Evolutionary conservation across 2,329 filamentous ascomycete species (phyloP), one percentile per base, ranked within the genome.

Genomic region (Colletotrichum tropicicola): DNA sequence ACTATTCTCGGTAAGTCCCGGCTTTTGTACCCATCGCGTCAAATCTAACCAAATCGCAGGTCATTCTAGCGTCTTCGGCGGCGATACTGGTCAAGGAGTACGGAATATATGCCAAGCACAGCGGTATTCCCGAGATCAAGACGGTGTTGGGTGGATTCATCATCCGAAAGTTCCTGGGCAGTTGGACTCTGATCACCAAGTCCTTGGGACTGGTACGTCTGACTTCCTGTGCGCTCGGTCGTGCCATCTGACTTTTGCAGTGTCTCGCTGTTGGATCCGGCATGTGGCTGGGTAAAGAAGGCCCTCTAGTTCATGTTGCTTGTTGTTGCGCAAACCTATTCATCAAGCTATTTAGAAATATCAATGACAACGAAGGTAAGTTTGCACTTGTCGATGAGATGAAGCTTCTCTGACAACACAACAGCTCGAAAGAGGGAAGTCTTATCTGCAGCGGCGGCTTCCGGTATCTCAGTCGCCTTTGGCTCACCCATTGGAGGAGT

Each of bases 111-210:
- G 95, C 95, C 49, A 95, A 92, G 75, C 95, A 98, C 74, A 97
- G 93, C 75, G 95, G 95, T 79, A 98, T 99, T 70, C 94, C 95
- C 6, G 95, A 99, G 82, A 97, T 99, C 79, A 99, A 99, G 83
- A 98, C 94, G 3, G 88, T 99, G 8, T 82, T 99, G 57, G 95
- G 95, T 41, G 95, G 95, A 6, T 98, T 98, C 76, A 91, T 99
- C 30, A 98, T 99, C 67, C 87, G 90, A 66, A 88, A 90, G 64
- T 97, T 98, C 72, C 83, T 98, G 73, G 93, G 94, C 9, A 84
- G 85, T 30, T 98, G 94, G 94, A 98, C 95, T 2, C 82, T 98
- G 73, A 77, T 93, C 28, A 94, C 94, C 59, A 98, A 98, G 76
- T 97, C 94, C 2, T 77, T 98, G 44, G 96, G 96, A 27, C 79